Percentiles rank a stretch among this genome's conserved stretches.
Conservation (phyloP, 2,329 filamentous ascomycete species). For the Venturia carpophila region DNA sequence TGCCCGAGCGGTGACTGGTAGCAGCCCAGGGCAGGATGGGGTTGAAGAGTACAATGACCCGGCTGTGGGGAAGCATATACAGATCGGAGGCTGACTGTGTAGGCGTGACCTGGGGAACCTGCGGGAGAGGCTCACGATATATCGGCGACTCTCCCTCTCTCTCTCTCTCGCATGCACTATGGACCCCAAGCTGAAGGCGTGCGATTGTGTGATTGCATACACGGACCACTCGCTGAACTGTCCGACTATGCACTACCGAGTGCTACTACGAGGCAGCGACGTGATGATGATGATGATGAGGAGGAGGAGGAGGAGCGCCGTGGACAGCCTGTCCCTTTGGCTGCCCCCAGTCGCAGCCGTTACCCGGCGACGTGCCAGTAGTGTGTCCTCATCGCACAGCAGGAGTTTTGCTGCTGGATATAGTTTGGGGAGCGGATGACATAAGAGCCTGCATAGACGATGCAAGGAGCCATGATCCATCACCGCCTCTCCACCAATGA, state of each 20-base stretch:
- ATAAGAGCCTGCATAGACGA: not conserved
- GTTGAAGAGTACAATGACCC: not conserved
- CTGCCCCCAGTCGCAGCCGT: not conserved
- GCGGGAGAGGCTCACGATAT: not conserved
- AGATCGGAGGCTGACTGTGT: too few relatives aligned
- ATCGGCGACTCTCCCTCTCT: too few relatives aligned
- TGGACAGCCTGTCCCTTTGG: not conserved
- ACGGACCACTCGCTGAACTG: constrained; percentile 1
- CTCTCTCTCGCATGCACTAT: too few relatives aligned
- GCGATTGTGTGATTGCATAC: not conserved
- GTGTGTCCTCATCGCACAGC: not conserved
- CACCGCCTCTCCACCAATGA: not conserved
- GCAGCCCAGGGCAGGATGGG: not conserved
- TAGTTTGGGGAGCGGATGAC: not conserved
- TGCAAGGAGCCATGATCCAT: not conserved
- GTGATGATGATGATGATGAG: too few relatives aligned
- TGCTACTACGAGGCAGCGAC: not conserved
- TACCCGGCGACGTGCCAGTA: not conserved
- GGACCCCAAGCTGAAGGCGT: not conserved
- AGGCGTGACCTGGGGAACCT: too few relatives aligned
- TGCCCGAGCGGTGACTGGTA: not conserved
- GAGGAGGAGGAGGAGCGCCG: too few relatives aligned
- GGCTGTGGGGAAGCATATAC: not conserved
- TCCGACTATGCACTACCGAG: not conserved
- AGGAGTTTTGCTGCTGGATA: not conserved